Conservation (phyloP, 148 eudicot genomes). For the Rhododendron simsii region DNA sequence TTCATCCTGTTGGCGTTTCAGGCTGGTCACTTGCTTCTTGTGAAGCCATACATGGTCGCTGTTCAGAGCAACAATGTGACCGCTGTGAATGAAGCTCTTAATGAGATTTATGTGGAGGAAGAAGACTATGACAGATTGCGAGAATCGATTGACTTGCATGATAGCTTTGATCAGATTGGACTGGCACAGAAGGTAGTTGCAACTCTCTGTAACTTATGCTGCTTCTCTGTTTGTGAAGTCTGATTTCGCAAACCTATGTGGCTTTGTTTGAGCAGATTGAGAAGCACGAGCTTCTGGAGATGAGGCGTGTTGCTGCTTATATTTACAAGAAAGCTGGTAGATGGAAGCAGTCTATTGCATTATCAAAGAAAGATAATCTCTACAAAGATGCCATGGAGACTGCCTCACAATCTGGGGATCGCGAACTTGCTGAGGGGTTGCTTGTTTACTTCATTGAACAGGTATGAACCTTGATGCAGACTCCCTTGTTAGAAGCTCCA, state of each 20-base stretch:
- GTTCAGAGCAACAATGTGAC: conserved; percentile 94
- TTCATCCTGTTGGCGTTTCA: conserved; percentile 20
- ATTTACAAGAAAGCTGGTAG: conserved; percentile 96
- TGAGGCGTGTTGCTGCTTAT: conserved; percentile 97
- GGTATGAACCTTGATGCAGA: conserved; percentile 26
- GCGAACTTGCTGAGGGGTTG: conserved; percentile 96
- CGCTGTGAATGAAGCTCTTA: conserved; percentile 95
- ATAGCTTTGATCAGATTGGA: conserved; percentile 96
- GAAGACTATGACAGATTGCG: conserved; percentile 96
- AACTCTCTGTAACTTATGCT: background rate
- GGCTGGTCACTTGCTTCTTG: conserved; percentile 95
- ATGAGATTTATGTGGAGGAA: conserved; percentile 95
- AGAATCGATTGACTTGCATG: conserved; percentile 88
- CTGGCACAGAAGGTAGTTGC: conserved; percentile 81
- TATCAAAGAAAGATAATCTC: conserved; percentile 86
- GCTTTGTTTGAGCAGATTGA: conserved; percentile 59
- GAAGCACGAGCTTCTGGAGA: conserved; percentile 93
- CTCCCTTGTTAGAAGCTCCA: background rate
- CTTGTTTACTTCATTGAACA: conserved; percentile 92
- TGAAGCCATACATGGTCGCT: conserved; percentile 97
- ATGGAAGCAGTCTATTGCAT: conserved; percentile 94
- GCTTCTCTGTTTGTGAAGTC: background rate
- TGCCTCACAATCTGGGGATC: conserved; percentile 96
- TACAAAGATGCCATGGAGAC: conserved; percentile 99
- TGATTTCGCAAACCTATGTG: background rate